Evolutionary conservation across 495 filamentous ascomycete species (phyloP).

Genomic region (Tirmania nivea): DNA sequence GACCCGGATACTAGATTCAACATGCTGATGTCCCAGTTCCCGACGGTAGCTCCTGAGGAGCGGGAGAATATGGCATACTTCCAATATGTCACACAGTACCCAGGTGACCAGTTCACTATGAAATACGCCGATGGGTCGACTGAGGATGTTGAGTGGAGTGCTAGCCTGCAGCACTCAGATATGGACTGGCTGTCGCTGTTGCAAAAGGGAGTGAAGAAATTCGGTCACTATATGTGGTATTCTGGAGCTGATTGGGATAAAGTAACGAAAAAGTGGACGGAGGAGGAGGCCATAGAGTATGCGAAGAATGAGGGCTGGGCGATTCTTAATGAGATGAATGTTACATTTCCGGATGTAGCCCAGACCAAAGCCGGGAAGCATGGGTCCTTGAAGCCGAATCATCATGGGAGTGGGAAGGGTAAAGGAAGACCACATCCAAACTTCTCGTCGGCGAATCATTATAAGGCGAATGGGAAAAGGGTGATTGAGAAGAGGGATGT

Average conservation of each 20-base stretch:
- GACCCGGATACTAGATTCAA: conserved; percentile 10
- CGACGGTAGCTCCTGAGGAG: conserved; percentile 1
- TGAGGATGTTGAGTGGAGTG: conserved; percentile 4
- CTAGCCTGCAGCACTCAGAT: not conserved
- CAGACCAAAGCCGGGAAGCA: too few relatives aligned
- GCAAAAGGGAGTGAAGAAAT: not conserved
- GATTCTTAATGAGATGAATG: not conserved
- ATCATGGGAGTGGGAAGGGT: too few relatives aligned
- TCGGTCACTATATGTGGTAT: not conserved
- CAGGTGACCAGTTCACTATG: conserved; percentile 4
- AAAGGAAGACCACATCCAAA: too few relatives aligned
- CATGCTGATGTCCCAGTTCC: conserved; percentile 7
- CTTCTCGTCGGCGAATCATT: too few relatives aligned
- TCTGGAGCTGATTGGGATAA: not conserved
- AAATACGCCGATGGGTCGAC: conserved; percentile 8
- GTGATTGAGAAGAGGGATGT: too few relatives aligned
- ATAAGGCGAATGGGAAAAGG: too few relatives aligned
- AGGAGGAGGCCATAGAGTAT: not conserved
- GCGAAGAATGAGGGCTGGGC: not conserved
- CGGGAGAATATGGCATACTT: conserved; percentile 6
- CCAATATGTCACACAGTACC: not conserved
- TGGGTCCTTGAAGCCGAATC: not conserved
- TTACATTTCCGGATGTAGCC: too few relatives aligned
- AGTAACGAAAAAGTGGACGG: not conserved
- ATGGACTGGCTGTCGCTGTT: conserved; percentile 1